Evolutionary conservation across 495 filamentous ascomycete genomes (phyloP), one percentile per base, ranked within the genome.

Genomic region (Lepidopterella palustris): DNA sequence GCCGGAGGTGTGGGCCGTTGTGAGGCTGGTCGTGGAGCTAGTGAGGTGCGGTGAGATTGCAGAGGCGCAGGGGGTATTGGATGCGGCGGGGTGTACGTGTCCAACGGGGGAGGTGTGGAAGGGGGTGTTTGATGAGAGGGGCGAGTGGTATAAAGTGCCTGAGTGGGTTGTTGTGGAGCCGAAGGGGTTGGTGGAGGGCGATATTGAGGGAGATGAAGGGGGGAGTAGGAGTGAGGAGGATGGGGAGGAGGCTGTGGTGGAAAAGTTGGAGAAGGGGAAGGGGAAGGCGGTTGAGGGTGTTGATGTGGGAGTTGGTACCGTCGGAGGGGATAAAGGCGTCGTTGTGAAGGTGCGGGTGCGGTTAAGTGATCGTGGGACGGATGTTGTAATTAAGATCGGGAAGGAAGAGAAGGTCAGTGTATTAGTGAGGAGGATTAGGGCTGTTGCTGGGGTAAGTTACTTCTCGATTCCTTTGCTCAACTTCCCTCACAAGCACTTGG

Each of bases 121-220:
- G 40, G 90, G 91, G 2, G 84, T 81, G 6, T 97, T 90, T 64
- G 92, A 96, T 72, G 78, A 84, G 40, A 73, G 82, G 45, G 92
- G 92, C 0, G 84, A 83, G 45, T 77, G 86, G 57, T 97, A 96
- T 69, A 76, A 82, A 6, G 62, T 96, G 20, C 89, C 89, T 5
- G 82, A 85, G 67, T 86, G 87, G 71, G 80, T 93, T 24, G 83
- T 92, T 8, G 76, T 80, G 52, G 87, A 92, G 70, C 92, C 92
- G 5, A 72, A 74, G 45, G 92, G 95, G 64, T 67, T 95, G 4
- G 72, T 79, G 0, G 71, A 78, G 63, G 76, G 76, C 23, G 67
- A 62, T 0, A 63, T 58, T 1, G 42, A 49, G 25, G 66, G 60
- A 28, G 63, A 66, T 27, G 68, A 69, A 27, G 53, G 20, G 21